Percentiles rank a stretch among this genome's conserved stretches.
Evolutionary conservation across 2,329 filamentous ascomycete genomes (phyloP).

Genomic region (Phaeosphaeria sp.): DNA sequence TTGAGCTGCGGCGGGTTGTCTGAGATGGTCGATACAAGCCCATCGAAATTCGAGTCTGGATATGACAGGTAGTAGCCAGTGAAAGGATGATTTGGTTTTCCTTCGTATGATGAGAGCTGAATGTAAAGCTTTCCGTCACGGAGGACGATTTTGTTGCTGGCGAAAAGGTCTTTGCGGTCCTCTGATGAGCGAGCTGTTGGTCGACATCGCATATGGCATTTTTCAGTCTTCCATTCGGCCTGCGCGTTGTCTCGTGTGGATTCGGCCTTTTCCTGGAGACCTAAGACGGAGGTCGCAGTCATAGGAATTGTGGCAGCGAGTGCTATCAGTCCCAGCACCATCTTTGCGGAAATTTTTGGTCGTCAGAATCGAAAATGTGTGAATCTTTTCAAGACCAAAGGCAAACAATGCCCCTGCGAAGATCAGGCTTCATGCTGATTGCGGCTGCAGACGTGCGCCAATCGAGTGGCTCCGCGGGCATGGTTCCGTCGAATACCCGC

Average conservation of each 20-base stretch:
- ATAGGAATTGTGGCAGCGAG: conserved; percentile 25
- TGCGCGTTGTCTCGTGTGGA: conserved; percentile 19
- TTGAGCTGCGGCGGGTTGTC: conserved; percentile 67
- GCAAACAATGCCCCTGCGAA: neutral
- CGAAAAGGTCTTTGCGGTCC: conserved; percentile 25
- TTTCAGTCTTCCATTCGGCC: conserved; percentile 28
- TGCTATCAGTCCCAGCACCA: conserved; percentile 22
- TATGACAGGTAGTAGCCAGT: conserved; percentile 58
- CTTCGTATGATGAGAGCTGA: conserved; percentile 25
- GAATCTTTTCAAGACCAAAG: neutral
- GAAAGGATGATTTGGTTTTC: conserved; percentile 49
- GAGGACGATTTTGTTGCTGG: conserved; percentile 21
- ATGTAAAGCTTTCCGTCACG: conserved; percentile 24
- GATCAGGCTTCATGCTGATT: too few relatives aligned
- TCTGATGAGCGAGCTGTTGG: conserved; percentile 22
- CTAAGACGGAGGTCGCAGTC: conserved; percentile 25
- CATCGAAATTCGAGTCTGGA: conserved; percentile 53
- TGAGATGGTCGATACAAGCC: conserved; percentile 57
- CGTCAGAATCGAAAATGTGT: neutral
- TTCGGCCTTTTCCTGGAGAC: conserved; percentile 27
- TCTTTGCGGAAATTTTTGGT: neutral
- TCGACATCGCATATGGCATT: conserved; percentile 26
- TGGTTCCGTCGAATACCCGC: neutral
- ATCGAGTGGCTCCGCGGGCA: neutral
- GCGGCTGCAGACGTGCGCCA: neutral